Conservation (phyloP, 176 grass and related monocot species). For the Eragrostis nindensis region DNA sequence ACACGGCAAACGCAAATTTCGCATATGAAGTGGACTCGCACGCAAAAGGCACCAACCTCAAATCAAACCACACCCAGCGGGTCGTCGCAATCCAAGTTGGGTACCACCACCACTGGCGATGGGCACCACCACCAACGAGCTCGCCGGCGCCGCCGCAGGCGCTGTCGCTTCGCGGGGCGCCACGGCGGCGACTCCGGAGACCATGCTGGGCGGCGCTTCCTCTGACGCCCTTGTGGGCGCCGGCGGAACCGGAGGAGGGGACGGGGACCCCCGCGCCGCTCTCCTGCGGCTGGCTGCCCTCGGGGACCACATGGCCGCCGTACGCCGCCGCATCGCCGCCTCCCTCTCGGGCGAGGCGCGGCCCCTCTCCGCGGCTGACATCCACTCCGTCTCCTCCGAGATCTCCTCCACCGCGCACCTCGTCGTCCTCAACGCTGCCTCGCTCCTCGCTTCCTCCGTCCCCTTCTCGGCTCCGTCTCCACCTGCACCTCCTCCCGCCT, state of each 20-base stretch:
- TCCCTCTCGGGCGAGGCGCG: slow-evolving; percentile 46
- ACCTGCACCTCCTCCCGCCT: background rate
- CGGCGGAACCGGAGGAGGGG: slow-evolving; percentile 29
- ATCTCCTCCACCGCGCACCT: slow-evolving; percentile 77
- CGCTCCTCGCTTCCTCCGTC: slow-evolving; percentile 71
- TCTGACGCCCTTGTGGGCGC: background rate
- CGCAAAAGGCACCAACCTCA: slow-evolving; percentile 22
- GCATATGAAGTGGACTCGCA: background rate
- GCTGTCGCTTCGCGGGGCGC: background rate
- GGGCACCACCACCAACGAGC: slow-evolving; percentile 24
- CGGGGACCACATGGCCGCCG: slow-evolving; percentile 51
- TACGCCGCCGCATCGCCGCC: slow-evolving; percentile 47
- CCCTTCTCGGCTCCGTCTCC: slow-evolving; percentile 15
- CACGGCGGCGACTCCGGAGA: background rate
- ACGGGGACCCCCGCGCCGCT: slow-evolving; percentile 30
- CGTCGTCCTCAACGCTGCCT: slow-evolving; percentile 78
- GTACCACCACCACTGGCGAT: slow-evolving; percentile 14
- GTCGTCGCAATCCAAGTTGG: slow-evolving; percentile 29
- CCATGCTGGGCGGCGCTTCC: background rate
- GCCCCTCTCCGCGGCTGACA: slow-evolving; percentile 49
- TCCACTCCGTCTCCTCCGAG: slow-evolving; percentile 77
- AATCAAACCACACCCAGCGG: slow-evolving; percentile 3
- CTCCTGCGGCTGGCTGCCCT: slow-evolving; percentile 45
- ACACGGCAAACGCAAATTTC: background rate
- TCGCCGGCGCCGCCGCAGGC: slow-evolving; percentile 24